Evolutionary conservation across 495 filamentous ascomycete genomes (phyloP).

Genomic region (Penicillium bialowiezense): DNA sequence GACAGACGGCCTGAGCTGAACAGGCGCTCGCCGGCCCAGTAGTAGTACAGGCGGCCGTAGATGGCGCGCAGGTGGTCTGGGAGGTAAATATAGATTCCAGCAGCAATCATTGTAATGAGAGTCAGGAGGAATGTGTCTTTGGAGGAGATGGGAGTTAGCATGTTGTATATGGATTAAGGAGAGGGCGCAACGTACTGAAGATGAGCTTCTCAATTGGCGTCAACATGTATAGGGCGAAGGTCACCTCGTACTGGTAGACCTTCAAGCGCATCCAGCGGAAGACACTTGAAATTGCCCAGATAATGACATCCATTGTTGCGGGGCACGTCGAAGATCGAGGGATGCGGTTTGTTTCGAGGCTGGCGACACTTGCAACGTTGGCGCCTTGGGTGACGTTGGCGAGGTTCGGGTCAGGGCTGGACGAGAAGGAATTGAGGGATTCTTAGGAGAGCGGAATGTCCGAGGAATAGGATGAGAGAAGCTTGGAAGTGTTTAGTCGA

Average conservation of each 20-base stretch:
- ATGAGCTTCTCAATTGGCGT: conserved; percentile 81
- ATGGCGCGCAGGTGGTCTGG: conserved; percentile 82
- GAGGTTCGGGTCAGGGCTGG: background rate
- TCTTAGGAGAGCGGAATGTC: too few species aligned
- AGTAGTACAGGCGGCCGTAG: conserved; percentile 84
- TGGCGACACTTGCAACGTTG: background rate
- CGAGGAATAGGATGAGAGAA: background rate
- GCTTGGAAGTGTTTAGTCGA: background rate
- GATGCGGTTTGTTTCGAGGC: background rate
- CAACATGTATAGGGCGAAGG: conserved; percentile 82
- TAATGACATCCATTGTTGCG: conserved; percentile 26
- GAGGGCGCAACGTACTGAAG: conserved; percentile 60
- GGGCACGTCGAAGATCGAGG: background rate
- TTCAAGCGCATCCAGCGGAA: conserved; percentile 71
- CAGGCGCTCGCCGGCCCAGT: conserved; percentile 74
- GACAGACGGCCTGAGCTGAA: conserved; percentile 36
- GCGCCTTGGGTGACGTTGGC: background rate
- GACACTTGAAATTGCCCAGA: conserved; percentile 43
- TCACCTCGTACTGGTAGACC: conserved; percentile 84
- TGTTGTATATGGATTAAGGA: background rate
- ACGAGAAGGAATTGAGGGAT: background rate
- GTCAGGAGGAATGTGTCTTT: conserved; percentile 89
- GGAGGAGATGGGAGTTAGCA: background rate
- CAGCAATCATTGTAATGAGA: conserved; percentile 76
- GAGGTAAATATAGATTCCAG: conserved; percentile 85